Evolutionary conservation across 2,329 filamentous ascomycete species (phyloP), one percentile per base, ranked within the genome.

Genomic region (Cordyceps pruinosa): DNA sequence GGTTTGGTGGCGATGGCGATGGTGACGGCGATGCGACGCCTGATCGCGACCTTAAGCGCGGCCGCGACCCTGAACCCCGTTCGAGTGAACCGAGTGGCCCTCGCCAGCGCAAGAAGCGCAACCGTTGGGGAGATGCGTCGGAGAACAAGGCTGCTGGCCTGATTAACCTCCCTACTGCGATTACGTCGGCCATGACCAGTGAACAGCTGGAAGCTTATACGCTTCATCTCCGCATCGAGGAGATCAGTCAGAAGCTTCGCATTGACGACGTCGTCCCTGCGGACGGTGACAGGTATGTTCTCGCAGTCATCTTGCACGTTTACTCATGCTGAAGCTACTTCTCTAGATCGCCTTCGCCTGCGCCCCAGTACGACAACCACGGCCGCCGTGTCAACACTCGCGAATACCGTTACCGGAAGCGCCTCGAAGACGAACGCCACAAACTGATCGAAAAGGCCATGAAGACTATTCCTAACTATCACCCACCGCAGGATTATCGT

Each of bases 391-490:
- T 97, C 77, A 99, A 99, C 76, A 99, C 95, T 58, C 86, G 95
- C 75, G 95, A 99, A 78, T 96, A 93, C 77, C 91, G 94, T 68
- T 99, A 99, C 77, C 88, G 93, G 72, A 99, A 97, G 82, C 87
- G 88, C 62, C 89, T 99, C 62, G 94, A 99, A 77, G 94, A 99
- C 72, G 94, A 99, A 77, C 92, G 94, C 64, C 94, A 99, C 78
- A 97, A 97, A 75, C 83, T 97, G 66, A 90, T 99, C 71, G 94
- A 99, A 72, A 97, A 95, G 81, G 94, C 94, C 67, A 96, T 97
- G 90, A 97, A 97, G 81, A 91, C 90, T 70, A 97, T 99, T 74
- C 93, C 94, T 78, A 97, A 97, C 84, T 99, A 99, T 74, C 91
- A 97, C 72, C 94, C 94, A 68, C 94, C 94, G 59, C 90, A 93